Percentiles rank a stretch among this genome's conserved stretches.
phyloP scores from a whole-genome alignment of 495 filamentous ascomycete genomes.

The Aspergillus cristatus region DNA sequence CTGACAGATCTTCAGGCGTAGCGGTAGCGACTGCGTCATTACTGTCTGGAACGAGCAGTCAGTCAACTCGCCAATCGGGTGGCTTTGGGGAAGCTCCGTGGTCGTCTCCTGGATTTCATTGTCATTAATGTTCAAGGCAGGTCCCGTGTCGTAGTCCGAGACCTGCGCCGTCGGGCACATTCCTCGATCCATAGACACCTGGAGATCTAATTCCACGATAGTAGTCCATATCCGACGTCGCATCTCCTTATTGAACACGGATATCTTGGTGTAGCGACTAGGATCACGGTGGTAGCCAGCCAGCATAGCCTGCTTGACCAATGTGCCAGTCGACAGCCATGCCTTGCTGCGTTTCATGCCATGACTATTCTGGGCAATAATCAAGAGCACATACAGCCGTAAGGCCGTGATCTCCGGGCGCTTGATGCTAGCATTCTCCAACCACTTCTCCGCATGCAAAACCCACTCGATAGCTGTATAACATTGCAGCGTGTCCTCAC shows the following conservation, averaged over 20 bases:
- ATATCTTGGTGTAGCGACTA: conserved; percentile 41
- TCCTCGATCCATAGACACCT: conserved; percentile 50
- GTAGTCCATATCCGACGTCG: conserved; percentile 62
- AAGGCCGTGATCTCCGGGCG: conserved; percentile 45
- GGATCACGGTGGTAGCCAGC: conserved; percentile 50
- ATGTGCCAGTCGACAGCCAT: conserved; percentile 50
- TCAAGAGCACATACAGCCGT: conserved; percentile 49
- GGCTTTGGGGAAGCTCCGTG: conserved; percentile 21
- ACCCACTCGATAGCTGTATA: conserved; percentile 51
- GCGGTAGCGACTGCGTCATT: conserved; percentile 23
- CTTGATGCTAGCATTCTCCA: conserved; percentile 45
- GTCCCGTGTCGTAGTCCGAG: conserved; percentile 48
- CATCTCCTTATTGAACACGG: conserved; percentile 52
- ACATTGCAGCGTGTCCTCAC: conserved; percentile 36
- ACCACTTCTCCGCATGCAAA: conserved; percentile 53
- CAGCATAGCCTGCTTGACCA: conserved; percentile 49
- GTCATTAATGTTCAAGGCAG: conserved; percentile 44
- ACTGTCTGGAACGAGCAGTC: conserved; percentile 30
- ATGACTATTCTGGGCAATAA: conserved; percentile 47
- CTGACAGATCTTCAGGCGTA: conserved; percentile 28
- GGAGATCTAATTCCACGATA: conserved; percentile 52
- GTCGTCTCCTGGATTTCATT: conserved; percentile 29
- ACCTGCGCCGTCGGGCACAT: conserved; percentile 46
- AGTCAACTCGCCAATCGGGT: conserved; percentile 24
- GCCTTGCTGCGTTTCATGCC: conserved; percentile 46